Evolutionary conservation across 1,284 basidiomycete genomes (phyloP).

Genomic region (Xanthoconium separans): DNA sequence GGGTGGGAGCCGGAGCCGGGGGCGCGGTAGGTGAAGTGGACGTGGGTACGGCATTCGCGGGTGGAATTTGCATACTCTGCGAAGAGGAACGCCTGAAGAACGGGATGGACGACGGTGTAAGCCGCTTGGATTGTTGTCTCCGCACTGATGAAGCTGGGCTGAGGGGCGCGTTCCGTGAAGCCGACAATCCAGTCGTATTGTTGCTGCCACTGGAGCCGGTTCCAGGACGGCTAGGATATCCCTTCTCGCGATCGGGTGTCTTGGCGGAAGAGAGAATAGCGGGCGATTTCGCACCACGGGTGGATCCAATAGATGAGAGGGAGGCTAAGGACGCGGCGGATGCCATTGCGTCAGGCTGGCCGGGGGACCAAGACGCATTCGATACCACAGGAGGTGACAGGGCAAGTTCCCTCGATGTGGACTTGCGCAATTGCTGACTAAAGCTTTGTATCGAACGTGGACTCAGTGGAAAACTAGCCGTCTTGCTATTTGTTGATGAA

Average conservation of each 20-base stretch:
- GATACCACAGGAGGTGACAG: slow-evolving; percentile 43
- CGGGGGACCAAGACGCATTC: slow-evolving; percentile 60
- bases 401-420: slow-evolving; percentile 61
- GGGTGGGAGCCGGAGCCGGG: slow-evolving; percentile 41
- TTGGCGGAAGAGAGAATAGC: slow-evolving; percentile 35
- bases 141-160: slow-evolving; percentile 68
- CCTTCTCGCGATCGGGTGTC: slow-evolving; percentile 55
- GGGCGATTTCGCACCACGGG: slow-evolving; percentile 46
- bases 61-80: slow-evolving; percentile 73
- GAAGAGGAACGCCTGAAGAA: slow-evolving; percentile 94
- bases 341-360: slow-evolving; percentile 69
- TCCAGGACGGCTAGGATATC: slow-evolving; percentile 58
- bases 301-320: slow-evolving; percentile 68
- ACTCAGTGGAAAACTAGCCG: slow-evolving; percentile 54
- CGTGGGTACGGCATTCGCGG: slow-evolving; percentile 34
- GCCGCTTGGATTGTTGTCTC: slow-evolving; percentile 69
- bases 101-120: slow-evolving; percentile 93
- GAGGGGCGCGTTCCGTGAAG: slow-evolving; percentile 54
- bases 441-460: slow-evolving; percentile 61
- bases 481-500: slow-evolving; percentile 36
- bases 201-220: slow-evolving; percentile 73
- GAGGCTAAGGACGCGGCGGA: slow-evolving; percentile 73
- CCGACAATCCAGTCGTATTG: slow-evolving; percentile 51
- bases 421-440: slow-evolving; percentile 62
- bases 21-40: slow-evolving; percentile 58